phyloP scores from a whole-genome alignment of 2,329 filamentous ascomycete genomes.

The Botrytis tulipae region DNA sequence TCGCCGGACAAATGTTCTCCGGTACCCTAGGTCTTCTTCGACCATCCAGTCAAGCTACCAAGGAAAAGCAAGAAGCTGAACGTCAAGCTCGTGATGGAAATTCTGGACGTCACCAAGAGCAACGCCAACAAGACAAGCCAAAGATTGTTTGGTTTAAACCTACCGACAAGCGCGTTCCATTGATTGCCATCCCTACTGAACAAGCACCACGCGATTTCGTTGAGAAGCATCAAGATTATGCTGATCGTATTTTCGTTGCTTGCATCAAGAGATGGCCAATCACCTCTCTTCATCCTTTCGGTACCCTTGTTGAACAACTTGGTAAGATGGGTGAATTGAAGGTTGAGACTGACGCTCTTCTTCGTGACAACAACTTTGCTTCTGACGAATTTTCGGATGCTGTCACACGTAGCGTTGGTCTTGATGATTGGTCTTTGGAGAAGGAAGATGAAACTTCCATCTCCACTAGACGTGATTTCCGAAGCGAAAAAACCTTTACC shows the following conservation, averaged over 20 bases:
- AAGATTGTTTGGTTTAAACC: slow-evolving; percentile 99
- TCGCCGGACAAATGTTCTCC: slow-evolving; percentile 98
- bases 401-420: slow-evolving; percentile 86
- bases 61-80: slow-evolving; percentile 99
- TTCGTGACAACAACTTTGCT: slow-evolving; percentile 98
- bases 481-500: slow-evolving; percentile 83
- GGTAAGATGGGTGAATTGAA: slow-evolving; percentile 96
- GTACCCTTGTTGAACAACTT: slow-evolving; percentile 93
- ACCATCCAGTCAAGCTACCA: slow-evolving; percentile 96
- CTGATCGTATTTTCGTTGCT: slow-evolving; percentile 95
- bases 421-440: slow-evolving; percentile 85
- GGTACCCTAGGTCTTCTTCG: slow-evolving; percentile 90
- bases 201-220: slow-evolving; percentile 97
- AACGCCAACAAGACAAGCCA: slow-evolving; percentile 89
- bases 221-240: slow-evolving; percentile 96
- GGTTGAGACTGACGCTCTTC: slow-evolving; percentile 94
- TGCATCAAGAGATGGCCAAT: slow-evolving; percentile 99
- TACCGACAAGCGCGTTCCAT: slow-evolving; percentile 95
- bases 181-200: slow-evolving; percentile 97
- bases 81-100: slow-evolving; percentile 83
- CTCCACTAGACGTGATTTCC: slow-evolving; percentile 81
- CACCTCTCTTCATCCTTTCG: slow-evolving; percentile 97
- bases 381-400: slow-evolving; percentile 98
- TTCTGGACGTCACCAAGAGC: slow-evolving; percentile 68
- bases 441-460: slow-evolving; percentile 77